These are phyloP conservation scores for Geranium rotundifolium DNA, from an alignment of 345 rosid genomes.

Conservation along the genomic window DNA sequence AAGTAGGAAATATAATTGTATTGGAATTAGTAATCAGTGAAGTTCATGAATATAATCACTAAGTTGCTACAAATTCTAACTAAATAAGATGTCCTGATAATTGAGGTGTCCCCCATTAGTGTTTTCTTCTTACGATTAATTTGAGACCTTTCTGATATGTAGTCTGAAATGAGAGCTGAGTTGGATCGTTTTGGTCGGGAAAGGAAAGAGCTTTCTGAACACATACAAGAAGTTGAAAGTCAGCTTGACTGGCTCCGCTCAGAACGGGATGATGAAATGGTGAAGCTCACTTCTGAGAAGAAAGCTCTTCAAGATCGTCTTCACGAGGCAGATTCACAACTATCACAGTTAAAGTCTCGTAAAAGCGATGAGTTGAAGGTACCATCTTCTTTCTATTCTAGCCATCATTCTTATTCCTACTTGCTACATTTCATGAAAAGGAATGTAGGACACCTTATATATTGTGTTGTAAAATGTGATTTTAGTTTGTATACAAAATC, in stretches of 20 bases:
- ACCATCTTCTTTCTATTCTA: slow-evolving; percentile 3
- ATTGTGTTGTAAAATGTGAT: neutral
- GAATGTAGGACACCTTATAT: neutral
- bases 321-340: slow-evolving; percentile 87
- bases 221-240: slow-evolving; percentile 75
- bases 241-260: slow-evolving; percentile 97
- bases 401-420: neutral
- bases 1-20: neutral
- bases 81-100: too few relatives aligned
- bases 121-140: slow-evolving; percentile 4
- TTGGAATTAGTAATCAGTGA: too few relatives aligned
- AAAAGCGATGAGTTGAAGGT: slow-evolving; percentile 97
- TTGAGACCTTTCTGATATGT: slow-evolving; percentile 15
- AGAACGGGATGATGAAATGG: slow-evolving; percentile 77
- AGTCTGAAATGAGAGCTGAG: slow-evolving; percentile 93
- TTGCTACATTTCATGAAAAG: neutral
- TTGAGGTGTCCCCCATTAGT: neutral
- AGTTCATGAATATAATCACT: neutral
- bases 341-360: slow-evolving; percentile 71
- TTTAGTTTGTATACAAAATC: neutral
- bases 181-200: slow-evolving; percentile 70
- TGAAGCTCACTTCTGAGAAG: slow-evolving; percentile 63
- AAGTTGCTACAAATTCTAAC: neutral
- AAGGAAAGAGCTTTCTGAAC: slow-evolving; percentile 75
- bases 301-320: slow-evolving; percentile 82